These are phyloP conservation scores for Thermoascus crustaceus DNA, from an alignment of 2,329 filamentous ascomycete genomes.

Conservation along the genomic window DNA sequence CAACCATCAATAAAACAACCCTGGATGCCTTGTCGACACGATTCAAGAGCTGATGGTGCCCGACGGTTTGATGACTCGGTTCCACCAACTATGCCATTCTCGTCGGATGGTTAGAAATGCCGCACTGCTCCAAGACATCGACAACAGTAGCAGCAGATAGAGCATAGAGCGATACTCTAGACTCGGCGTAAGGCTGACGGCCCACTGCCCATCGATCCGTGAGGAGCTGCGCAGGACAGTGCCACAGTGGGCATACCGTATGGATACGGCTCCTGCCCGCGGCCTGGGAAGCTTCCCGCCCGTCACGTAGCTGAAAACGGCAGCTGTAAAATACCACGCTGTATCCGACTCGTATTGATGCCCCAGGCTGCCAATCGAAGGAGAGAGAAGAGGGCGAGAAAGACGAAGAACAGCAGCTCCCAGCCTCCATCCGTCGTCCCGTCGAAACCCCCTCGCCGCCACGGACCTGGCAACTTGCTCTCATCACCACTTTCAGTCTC, in stretches of 20 bases:
- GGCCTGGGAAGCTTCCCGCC: neutral
- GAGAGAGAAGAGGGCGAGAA: neutral
- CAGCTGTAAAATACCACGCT: neutral
- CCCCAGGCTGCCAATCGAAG: neutral
- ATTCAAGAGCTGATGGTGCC: too few relatives aligned
- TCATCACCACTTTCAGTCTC: too few relatives aligned
- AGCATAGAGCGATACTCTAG: neutral
- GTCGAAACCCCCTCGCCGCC: neutral
- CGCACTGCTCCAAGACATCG: too few relatives aligned
- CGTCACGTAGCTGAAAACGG: neutral
- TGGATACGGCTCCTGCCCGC: neutral
- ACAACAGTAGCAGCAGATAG: too few relatives aligned
- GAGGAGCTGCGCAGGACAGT: slow-evolving; percentile 1
- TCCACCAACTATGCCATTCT: too few relatives aligned
- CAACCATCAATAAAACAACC: too few relatives aligned
- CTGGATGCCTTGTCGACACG: too few relatives aligned
- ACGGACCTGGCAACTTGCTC: too few relatives aligned
- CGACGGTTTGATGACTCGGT: too few relatives aligned
- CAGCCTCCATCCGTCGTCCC: neutral
- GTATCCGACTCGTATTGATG: neutral
- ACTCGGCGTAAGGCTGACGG: neutral
- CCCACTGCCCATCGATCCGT: too few relatives aligned
- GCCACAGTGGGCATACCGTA: neutral
- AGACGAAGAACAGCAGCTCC: neutral
- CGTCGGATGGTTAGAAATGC: too few relatives aligned